These are phyloP conservation scores for Trichophyton equinum DNA, from an alignment of 2,329 filamentous ascomycete genomes.

Conservation along the genomic window DNA sequence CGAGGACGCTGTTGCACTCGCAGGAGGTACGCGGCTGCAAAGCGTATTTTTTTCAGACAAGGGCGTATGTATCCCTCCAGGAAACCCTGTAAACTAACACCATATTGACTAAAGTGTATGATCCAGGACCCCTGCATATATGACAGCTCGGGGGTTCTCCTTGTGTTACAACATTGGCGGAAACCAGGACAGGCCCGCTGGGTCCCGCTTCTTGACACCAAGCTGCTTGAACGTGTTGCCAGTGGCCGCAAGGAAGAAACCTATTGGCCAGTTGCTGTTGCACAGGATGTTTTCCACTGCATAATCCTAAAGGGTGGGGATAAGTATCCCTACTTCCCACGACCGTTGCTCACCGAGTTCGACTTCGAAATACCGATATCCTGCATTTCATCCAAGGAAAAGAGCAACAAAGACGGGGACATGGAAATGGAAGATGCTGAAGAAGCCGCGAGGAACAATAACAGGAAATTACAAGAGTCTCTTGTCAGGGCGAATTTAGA, in stretches of 20 bases:
- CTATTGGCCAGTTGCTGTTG: slow-evolving; percentile 93
- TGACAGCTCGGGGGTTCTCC: slow-evolving; percentile 76
- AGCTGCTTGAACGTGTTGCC: slow-evolving; percentile 64
- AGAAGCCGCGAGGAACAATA: slow-evolving; percentile 39
- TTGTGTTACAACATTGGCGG: slow-evolving; percentile 85
- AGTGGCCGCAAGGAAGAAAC: slow-evolving; percentile 74
- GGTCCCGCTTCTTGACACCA: slow-evolving; percentile 88
- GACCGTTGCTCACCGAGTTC: slow-evolving; percentile 82
- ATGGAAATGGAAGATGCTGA: slow-evolving; percentile 22
- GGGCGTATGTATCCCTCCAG: slow-evolving; percentile 48
- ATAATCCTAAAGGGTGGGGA: slow-evolving; percentile 97
- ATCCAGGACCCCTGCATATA: slow-evolving; percentile 83
- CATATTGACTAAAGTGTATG: slow-evolving; percentile 8
- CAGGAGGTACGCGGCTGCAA: slow-evolving; percentile 58
- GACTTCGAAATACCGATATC: slow-evolving; percentile 76
- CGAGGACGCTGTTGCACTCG: slow-evolving; percentile 78
- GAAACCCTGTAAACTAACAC: background rate
- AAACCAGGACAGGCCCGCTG: slow-evolving; percentile 72
- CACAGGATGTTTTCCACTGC: slow-evolving; percentile 86
- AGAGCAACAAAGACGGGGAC: slow-evolving; percentile 29
- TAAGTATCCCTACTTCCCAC: slow-evolving; percentile 82
- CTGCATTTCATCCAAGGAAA: slow-evolving; percentile 35
- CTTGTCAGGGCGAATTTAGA: slow-evolving; percentile 65
- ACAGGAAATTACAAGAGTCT: slow-evolving; percentile 60
- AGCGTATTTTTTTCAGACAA: slow-evolving; percentile 85